phyloP scores from a whole-genome alignment of 345 rosid genomes.

The Dovyalis caffra region DNA sequence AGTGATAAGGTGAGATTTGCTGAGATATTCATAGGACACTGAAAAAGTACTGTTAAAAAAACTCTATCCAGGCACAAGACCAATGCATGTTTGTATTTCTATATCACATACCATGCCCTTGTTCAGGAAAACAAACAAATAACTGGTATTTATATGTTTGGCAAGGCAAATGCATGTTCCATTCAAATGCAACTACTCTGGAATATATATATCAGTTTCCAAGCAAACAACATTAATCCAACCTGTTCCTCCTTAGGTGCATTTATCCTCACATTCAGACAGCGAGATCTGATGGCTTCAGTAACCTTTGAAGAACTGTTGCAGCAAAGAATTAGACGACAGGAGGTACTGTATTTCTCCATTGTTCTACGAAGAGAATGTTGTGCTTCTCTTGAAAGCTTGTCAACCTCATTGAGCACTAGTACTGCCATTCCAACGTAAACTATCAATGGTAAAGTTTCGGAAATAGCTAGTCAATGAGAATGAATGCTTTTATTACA shows the following conservation, averaged over 20 bases:
- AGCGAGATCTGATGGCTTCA: slow-evolving; percentile 97
- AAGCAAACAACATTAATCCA: slow-evolving; percentile 16
- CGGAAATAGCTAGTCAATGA: not conserved
- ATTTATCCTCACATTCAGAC: slow-evolving; percentile 83
- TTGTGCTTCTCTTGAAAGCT: slow-evolving; percentile 98
- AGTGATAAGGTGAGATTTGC: not conserved
- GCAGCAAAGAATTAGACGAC: slow-evolving; percentile 89
- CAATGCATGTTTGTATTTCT: not conserved
- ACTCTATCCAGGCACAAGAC: not conserved
- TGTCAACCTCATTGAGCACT: slow-evolving; percentile 97
- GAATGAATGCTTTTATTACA: not conserved
- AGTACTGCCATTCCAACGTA: slow-evolving; percentile 49
- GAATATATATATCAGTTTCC: not conserved
- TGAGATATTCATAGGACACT: not conserved
- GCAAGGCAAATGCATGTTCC: not conserved
- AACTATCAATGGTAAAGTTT: slow-evolving; percentile 13
- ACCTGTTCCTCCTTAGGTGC: slow-evolving; percentile 95
- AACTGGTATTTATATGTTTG: not conserved
- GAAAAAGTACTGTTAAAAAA: not conserved
- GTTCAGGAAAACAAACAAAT: not conserved
- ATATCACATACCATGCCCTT: not conserved
- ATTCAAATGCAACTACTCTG: not conserved
- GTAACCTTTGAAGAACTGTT: slow-evolving; percentile 95
- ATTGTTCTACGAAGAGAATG: slow-evolving; percentile 97
- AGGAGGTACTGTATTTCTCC: slow-evolving; percentile 94